Base-by-base conservation (phyloP, 176 grass and related monocot genomes). In the Oryza coarctata region DNA sequence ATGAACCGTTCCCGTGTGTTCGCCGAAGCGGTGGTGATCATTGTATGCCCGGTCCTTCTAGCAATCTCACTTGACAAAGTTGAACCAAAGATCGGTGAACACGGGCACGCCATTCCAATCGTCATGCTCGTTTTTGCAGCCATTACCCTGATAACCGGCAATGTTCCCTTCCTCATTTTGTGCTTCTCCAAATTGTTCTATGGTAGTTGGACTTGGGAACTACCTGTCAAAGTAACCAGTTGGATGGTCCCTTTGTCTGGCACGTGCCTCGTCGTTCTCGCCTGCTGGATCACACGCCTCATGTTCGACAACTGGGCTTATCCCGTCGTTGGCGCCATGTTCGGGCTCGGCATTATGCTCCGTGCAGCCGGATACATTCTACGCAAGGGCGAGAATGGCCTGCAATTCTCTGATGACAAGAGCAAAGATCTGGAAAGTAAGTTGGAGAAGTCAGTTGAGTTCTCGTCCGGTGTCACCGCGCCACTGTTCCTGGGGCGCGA, bases 21-120 rank as follows among this genome's bases (percentile, higher is more conserved):
- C 5, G 71, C 71, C 0, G 81, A 75, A 22, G 81, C 31, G 0
- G 62, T 75, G 71, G 41, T 83, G 61, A 18, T 75, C 0, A 83
- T 83, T 71, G 71, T 75, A 4, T 75, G 71, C 30, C 81, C 81
- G 5, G 81, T 83, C 22, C 29, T 75, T 14, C 81, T 83, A 5
- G 71, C 81, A 1, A 11, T 83, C 2, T 9, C 41, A 0, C 43
- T 83, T 0, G 36, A 65, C 1, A 38, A 55, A 61, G 81, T 67
- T 10, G 5, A 75, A 9, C n/a, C 75, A 1, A 67, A 28, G 9
- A 66, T 1, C 3, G 0, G 66, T 9, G 71, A 74, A 6, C 61
- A 75, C 27, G 62, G 61, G 0, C 3, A 0, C 3, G 30, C 20
- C 25, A 2, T 40, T 30, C 79, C 67, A 9, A 23, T 15, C 17